A percentile compares a stretch with the other conserved stretches of the same genome.
phyloP scores from a whole-genome alignment of 2,329 filamentous ascomycete species.

The Cytospora leucostoma region DNA sequence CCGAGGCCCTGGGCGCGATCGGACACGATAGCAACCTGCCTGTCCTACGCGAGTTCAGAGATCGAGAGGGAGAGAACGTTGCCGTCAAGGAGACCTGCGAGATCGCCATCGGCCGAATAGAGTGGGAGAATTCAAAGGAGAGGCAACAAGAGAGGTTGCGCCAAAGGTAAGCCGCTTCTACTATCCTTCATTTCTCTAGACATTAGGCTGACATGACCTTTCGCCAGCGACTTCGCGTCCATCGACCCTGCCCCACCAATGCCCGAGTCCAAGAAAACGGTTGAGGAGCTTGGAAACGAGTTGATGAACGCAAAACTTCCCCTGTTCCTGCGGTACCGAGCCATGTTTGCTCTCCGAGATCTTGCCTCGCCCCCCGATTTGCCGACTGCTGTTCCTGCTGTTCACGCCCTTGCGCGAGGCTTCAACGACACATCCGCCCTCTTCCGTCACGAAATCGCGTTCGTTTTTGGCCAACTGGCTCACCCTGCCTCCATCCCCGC shows the following conservation, averaged over 20 bases:
- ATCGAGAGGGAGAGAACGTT: constrained; percentile 73
- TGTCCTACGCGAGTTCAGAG: constrained; percentile 71
- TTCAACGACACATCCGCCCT: constrained; percentile 84
- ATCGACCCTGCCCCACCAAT: constrained; percentile 93
- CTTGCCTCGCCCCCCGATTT: constrained; percentile 90
- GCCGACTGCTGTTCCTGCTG: constrained; percentile 83
- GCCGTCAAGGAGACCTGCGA: constrained; percentile 95
- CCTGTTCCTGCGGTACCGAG: constrained; percentile 90
- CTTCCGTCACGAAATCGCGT: constrained; percentile 96
- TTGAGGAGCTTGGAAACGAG: constrained; percentile 72
- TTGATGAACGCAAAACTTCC: constrained; percentile 78
- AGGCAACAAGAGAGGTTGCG: constrained; percentile 75
- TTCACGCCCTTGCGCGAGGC: constrained; percentile 82
- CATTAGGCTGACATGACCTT: constrained; percentile 33
- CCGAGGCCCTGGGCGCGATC: constrained; percentile 88
- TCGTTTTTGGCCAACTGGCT: constrained; percentile 94
- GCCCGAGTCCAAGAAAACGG: constrained; percentile 67
- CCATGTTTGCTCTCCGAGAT: constrained; percentile 97
- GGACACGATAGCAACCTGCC: constrained; percentile 73
- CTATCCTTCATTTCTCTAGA: not conserved
- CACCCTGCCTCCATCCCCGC: constrained; percentile 97
- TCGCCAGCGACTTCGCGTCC: constrained; percentile 82
- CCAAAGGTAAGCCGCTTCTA: constrained; percentile 63
- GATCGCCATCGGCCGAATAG: constrained; percentile 89
- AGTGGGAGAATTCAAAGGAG: constrained; percentile 83